Evolutionary conservation across 345 rosid genomes (phyloP).

Genomic region (Isatis tinctoria): DNA sequence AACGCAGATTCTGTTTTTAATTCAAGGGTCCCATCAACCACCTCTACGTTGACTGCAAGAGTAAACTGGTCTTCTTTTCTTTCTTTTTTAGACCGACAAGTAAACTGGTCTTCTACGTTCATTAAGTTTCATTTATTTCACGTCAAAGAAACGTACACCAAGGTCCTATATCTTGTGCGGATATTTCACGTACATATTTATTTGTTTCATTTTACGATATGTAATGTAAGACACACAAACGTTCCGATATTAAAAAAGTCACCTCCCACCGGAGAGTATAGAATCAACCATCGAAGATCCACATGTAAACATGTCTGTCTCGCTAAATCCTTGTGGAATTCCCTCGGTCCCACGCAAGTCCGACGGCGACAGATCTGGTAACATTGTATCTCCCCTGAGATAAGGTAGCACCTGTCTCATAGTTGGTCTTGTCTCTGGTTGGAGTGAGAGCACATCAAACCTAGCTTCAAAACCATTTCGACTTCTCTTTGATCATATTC

Average conservation of each 20-base stretch:
- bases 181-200: no score
- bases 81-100: no score
- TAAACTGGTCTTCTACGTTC: neutral
- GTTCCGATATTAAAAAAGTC: neutral
- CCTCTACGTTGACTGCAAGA: neutral
- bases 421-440: conserved; percentile 44
- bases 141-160: neutral
- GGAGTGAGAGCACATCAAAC: no score
- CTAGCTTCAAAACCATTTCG: no score
- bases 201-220: neutral
- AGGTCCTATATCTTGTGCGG: no score
- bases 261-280: conserved; percentile 51
- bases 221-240: neutral
- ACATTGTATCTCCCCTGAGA: conserved; percentile 51
- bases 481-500: no score
- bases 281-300: conserved; percentile 33
- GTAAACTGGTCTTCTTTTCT: no score
- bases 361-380: conserved; percentile 34
- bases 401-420: conserved; percentile 65
- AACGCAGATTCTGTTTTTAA: no score
- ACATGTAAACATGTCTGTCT: no score
- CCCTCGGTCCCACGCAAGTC: no score
- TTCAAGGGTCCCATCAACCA: no score
- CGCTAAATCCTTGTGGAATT: no score
- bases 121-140: neutral